phyloP scores from a whole-genome alignment of 306 rosid genomes.

The Cicer yamashitae region DNA sequence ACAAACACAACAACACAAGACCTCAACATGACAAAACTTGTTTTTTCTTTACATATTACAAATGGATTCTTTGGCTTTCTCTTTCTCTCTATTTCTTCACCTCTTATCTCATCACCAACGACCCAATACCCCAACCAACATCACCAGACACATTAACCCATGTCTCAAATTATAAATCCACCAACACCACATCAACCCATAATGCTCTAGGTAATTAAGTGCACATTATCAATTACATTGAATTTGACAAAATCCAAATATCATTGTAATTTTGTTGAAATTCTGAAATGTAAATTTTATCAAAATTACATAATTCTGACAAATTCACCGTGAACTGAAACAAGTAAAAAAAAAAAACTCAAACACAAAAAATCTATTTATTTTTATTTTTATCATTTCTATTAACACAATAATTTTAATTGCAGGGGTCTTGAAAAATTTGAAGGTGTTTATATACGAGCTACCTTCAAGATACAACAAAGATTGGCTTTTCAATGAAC shows the following conservation, averaged over 20 bases:
- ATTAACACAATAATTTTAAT: background rate
- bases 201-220: too few species aligned
- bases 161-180: constrained; percentile 43
- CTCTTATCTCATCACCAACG: constrained; percentile 61
- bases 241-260: too few species aligned
- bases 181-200: constrained; percentile 6
- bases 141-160: constrained; percentile 38
- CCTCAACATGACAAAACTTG: constrained; percentile 57
- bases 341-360: too few species aligned
- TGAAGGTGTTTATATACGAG: constrained; percentile 77
- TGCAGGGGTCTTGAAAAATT: constrained; percentile 48
- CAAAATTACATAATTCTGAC: too few species aligned
- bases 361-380: too few species aligned
- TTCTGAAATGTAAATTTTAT: too few species aligned
- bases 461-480: constrained; percentile 69
- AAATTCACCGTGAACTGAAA: too few species aligned
- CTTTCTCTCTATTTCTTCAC: constrained; percentile 73
- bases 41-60: constrained; percentile 66
- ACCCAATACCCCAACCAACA: constrained; percentile 27
- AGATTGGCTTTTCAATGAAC: constrained; percentile 66
- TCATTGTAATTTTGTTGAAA: too few species aligned
- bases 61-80: constrained; percentile 75
- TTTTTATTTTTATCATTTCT: too few species aligned
- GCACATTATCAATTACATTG: too few species aligned
- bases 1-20: constrained; percentile 51